phyloP scores from a whole-genome alignment of 495 filamentous ascomycete species.

The Oleoguttula mirabilis region DNA sequence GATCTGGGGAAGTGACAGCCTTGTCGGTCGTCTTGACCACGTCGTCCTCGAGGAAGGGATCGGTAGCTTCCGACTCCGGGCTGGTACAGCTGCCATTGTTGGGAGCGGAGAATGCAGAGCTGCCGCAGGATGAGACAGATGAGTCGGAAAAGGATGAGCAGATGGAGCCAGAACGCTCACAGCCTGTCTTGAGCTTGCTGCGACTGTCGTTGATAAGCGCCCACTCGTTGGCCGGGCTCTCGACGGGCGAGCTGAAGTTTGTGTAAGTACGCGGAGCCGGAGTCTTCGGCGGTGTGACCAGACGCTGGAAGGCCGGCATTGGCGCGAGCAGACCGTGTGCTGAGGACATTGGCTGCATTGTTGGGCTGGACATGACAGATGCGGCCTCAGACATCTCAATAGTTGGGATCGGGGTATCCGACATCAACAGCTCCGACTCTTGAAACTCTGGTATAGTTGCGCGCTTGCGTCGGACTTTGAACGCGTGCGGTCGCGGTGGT shows the following conservation, averaged over 20 bases:
- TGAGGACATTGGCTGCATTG: constrained; percentile 14
- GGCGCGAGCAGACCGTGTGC: constrained; percentile 38
- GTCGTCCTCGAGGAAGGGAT: constrained; percentile 42
- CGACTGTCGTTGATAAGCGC: constrained; percentile 14
- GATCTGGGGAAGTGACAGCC: constrained; percentile 21
- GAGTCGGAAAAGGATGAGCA: constrained; percentile 58
- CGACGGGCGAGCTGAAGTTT: constrained; percentile 27
- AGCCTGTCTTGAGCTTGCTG: constrained; percentile 25
- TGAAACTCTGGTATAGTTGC: constrained; percentile 27
- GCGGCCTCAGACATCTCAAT: constrained; percentile 44
- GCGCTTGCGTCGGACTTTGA: constrained; percentile 36
- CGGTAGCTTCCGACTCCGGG: constrained; percentile 48
- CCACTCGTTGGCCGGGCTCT: constrained; percentile 14
- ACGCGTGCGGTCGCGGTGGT: constrained; percentile 38
- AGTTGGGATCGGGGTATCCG: constrained; percentile 44
- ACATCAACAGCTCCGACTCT: constrained; percentile 5
- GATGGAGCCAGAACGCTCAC: constrained; percentile 42
- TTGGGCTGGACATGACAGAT: constrained; percentile 19
- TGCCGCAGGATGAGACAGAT: constrained; percentile 55
- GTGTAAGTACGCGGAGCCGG: constrained; percentile 46
- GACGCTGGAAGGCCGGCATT: constrained; percentile 33
- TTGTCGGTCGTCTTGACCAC: constrained; percentile 24
- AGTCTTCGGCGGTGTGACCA: constrained; percentile 48
- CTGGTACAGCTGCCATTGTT: constrained; percentile 58
- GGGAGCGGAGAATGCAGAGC: constrained; percentile 50